These are phyloP conservation scores for Calonectria montana DNA, from an alignment of 2,329 filamentous ascomycete genomes.

Conservation along the genomic window DNA sequence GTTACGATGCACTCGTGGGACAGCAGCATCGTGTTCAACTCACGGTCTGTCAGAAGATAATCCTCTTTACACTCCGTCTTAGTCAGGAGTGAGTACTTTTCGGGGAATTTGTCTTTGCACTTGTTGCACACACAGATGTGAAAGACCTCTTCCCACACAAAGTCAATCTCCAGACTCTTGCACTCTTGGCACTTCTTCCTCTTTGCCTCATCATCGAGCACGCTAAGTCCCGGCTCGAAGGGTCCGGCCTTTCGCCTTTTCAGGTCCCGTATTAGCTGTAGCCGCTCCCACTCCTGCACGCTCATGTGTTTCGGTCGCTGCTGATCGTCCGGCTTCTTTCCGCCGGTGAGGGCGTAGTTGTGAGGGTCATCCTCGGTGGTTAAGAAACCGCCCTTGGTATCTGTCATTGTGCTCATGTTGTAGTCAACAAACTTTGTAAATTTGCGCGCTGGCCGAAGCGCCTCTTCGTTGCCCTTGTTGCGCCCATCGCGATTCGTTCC, in stretches of 20 bases:
- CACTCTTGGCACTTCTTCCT: constrained; percentile 88
- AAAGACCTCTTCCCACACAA: constrained; percentile 92
- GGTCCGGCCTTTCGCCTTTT: constrained; percentile 81
- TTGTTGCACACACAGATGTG: constrained; percentile 77
- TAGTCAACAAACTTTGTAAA: constrained; percentile 97
- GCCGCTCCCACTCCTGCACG: constrained; percentile 88
- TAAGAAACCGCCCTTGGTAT: constrained; percentile 96
- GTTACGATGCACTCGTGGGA: not conserved
- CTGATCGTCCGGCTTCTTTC: constrained; percentile 54
- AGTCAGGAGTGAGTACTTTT: constrained; percentile 94
- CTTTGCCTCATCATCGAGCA: constrained; percentile 70
- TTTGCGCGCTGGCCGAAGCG: constrained; percentile 82
- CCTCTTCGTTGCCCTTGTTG: constrained; percentile 56
- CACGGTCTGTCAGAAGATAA: constrained; percentile 92
- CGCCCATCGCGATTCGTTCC: constrained; percentile 78
- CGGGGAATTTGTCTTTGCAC: constrained; percentile 91
- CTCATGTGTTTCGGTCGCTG: constrained; percentile 90
- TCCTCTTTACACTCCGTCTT: constrained; percentile 98
- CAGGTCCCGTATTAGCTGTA: constrained; percentile 79
- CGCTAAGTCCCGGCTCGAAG: constrained; percentile 89
- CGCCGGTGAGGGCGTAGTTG: constrained; percentile 75
- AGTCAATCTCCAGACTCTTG: constrained; percentile 87
- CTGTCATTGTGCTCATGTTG: constrained; percentile 97
- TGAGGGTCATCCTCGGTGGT: constrained; percentile 91
- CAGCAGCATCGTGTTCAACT: constrained; percentile 56